A percentile compares a stretch with the other conserved stretches of the same genome.
phyloP scores from a whole-genome alignment of 139 green algal species.

The Gonium pectorale region DNA sequence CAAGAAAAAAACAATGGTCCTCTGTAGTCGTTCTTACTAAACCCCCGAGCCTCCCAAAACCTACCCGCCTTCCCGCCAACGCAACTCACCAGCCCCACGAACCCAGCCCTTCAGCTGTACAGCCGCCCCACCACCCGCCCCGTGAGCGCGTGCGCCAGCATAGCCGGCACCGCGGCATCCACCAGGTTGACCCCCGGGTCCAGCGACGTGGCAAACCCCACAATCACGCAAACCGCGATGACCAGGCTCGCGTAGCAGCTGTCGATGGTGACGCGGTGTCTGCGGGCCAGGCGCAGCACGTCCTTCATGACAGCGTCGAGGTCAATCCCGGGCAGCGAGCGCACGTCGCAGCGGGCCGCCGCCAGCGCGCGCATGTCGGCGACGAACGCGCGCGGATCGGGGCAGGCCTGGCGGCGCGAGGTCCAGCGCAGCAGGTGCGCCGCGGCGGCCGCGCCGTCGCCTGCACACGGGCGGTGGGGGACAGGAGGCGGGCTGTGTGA shows the following conservation, averaged over 20 bases:
- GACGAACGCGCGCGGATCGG: conserved; percentile 69
- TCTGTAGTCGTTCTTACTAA: too few relatives aligned
- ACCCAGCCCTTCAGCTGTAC: conserved; percentile 61
- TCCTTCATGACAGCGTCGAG: conserved; percentile 70
- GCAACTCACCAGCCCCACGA: too few relatives aligned
- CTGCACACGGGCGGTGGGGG: conserved; percentile 17
- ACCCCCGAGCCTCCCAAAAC: too few relatives aligned
- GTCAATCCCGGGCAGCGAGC: conserved; percentile 73
- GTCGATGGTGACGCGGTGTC: conserved; percentile 88
- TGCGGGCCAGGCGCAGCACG: conserved; percentile 72
- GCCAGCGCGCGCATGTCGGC: conserved; percentile 82
- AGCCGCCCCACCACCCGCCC: conserved; percentile 80
- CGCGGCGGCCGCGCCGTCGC: conserved; percentile 76
- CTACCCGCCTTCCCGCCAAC: too few relatives aligned
- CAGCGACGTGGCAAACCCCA: conserved; percentile 88
- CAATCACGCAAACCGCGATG: conserved; percentile 87
- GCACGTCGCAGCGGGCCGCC: conserved; percentile 64
- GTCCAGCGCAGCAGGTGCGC: conserved; percentile 82
- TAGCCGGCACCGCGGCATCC: conserved; percentile 79
- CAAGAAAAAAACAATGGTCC: too few relatives aligned
- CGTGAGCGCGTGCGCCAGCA: conserved; percentile 82
- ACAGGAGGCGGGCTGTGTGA: background rate
- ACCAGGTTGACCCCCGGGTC: conserved; percentile 91
- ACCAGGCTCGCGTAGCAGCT: conserved; percentile 87
- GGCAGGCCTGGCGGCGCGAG: conserved; percentile 63